Conservation (phyloP, 257 asterid species). For the Jacaranda copaia region DNA sequence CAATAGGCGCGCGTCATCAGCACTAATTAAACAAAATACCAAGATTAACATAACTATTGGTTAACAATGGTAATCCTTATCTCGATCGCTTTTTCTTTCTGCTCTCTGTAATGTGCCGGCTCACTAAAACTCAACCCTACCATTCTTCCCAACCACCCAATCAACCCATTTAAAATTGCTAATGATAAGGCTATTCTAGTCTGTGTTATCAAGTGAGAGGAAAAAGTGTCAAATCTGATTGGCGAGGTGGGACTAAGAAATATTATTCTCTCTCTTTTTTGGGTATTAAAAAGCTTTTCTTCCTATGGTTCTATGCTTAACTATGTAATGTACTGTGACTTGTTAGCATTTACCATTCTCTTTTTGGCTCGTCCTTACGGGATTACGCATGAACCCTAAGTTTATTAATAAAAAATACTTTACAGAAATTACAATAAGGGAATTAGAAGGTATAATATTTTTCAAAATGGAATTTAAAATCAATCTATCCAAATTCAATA, state of each 20-base stretch:
- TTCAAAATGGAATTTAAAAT: too few relatives aligned
- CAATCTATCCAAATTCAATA: too few relatives aligned
- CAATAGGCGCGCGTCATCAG: constrained; percentile 31
- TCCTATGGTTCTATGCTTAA: background rate
- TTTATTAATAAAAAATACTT: too few relatives aligned
- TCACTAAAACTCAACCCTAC: constrained; percentile 20
- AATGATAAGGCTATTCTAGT: constrained; percentile 34
- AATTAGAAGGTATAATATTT: too few relatives aligned
- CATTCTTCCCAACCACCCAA: constrained; percentile 25
- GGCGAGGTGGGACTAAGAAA: background rate
- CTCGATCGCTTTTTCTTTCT: constrained; percentile 26
- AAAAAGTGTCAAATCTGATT: background rate
- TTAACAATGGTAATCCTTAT: constrained; percentile 38
- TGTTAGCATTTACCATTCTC: background rate
- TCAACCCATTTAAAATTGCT: constrained; percentile 33
- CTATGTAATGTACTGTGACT: background rate
- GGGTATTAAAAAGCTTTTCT: background rate
- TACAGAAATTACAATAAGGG: too few relatives aligned
- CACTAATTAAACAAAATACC: constrained; percentile 20
- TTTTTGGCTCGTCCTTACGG: background rate
- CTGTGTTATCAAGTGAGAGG: background rate
- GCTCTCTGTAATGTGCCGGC: constrained; percentile 1
- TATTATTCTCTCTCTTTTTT: background rate
- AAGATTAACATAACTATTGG: constrained; percentile 24
- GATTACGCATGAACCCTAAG: too few relatives aligned